phyloP scores from a whole-genome alignment of 306 rosid species.

The Urtica urens region DNA sequence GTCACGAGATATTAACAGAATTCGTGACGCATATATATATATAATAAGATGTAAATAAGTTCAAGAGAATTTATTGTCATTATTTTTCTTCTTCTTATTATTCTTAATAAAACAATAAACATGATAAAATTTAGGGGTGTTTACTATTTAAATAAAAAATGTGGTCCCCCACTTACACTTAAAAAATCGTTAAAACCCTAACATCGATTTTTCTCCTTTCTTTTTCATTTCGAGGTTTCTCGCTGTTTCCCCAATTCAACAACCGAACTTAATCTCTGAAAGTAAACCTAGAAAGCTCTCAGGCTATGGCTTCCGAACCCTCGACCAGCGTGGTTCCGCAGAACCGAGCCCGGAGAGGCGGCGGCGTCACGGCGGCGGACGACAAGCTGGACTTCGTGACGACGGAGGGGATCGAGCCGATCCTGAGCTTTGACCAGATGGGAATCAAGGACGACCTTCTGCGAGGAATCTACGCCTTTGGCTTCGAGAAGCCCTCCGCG shows the following conservation, averaged over 20 bases:
- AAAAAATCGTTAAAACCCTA: neutral
- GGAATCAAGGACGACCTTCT: constrained; percentile 82
- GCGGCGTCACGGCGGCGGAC: constrained; percentile 31
- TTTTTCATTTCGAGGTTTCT: neutral
- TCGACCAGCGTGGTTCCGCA: constrained; percentile 62
- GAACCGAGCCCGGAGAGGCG: constrained; percentile 35
- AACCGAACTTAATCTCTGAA: neutral
- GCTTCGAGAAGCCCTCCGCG: constrained; percentile 96
- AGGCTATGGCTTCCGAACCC: constrained; percentile 36
- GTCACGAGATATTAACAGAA: too few relatives aligned
- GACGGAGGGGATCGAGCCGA: constrained; percentile 72
- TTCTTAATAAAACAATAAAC: too few relatives aligned
- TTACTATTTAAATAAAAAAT: too few relatives aligned
- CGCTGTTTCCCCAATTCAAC: neutral
- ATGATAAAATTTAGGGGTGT: too few relatives aligned
- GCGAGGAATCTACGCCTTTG: constrained; percentile 80
- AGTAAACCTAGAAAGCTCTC: neutral
- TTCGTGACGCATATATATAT: too few relatives aligned
- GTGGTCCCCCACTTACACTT: neutral
- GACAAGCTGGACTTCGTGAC: constrained; percentile 74
- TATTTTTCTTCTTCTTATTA: too few relatives aligned
- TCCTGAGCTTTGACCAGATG: constrained; percentile 79
- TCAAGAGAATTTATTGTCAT: too few relatives aligned
- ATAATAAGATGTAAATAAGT: too few relatives aligned
- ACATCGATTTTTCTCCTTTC: neutral